Evolutionary conservation across 192 early-diverging fungal genomes (phyloP).

Genomic region (Coemansia sp.): DNA sequence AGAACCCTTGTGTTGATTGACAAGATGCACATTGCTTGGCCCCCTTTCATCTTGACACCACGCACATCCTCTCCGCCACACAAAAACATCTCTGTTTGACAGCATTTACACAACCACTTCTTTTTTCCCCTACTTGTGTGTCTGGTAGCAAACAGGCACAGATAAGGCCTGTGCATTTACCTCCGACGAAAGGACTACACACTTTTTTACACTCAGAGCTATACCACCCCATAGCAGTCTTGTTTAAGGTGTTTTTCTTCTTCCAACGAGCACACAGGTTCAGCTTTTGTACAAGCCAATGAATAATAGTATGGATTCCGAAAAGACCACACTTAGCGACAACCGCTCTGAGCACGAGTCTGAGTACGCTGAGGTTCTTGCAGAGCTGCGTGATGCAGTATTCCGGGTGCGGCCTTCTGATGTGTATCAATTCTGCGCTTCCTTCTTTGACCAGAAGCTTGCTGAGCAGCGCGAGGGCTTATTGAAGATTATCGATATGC

Average conservation of each 20-base stretch:
- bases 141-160: neutral
- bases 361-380: conserved; percentile 65
- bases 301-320: conserved; percentile 36
- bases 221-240: conserved; percentile 4
- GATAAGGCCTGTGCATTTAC: neutral
- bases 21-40: neutral
- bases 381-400: conserved; percentile 81
- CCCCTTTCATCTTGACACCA: neutral
- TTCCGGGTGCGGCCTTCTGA: conserved; percentile 77
- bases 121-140: conserved; percentile 1
- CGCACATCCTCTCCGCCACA: neutral
- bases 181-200: neutral
- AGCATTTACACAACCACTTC: neutral
- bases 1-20: neutral
- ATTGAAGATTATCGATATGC: conserved; percentile 47
- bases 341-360: conserved; percentile 45
- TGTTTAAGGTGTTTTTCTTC: neutral
- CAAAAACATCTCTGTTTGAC: neutral
- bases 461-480: conserved; percentile 68
- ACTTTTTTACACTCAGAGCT: neutral
- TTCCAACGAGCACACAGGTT: neutral
- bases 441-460: conserved; percentile 85
- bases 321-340: conserved; percentile 49
- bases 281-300: neutral
- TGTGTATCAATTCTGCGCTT: conserved; percentile 89